Evolutionary conservation across 2,329 filamentous ascomycete genomes (phyloP).

Genomic region (Alternaria novae-zelandiae): DNA sequence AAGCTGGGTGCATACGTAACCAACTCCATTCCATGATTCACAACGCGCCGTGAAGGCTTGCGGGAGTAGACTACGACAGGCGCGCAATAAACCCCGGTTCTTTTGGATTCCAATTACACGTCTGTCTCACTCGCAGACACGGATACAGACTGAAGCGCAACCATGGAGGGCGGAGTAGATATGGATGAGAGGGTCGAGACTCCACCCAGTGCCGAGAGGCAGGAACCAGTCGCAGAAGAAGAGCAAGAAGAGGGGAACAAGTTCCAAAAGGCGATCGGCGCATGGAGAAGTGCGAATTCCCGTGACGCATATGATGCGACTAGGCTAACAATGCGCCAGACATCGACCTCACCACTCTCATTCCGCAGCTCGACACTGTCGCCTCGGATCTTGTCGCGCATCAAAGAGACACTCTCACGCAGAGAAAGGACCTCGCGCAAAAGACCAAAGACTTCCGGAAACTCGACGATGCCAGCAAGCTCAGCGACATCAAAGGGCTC

Average conservation of each 20-base stretch:
- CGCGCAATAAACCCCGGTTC: not conserved
- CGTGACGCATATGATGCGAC: not conserved
- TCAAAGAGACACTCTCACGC: conserved; percentile 92
- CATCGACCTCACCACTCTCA: conserved; percentile 83
- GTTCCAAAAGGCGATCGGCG: conserved; percentile 93
- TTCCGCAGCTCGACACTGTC: conserved; percentile 85
- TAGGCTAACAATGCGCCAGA: conserved; percentile 58
- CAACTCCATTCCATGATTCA: conserved; percentile 2
- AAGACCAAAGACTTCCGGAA: conserved; percentile 99
- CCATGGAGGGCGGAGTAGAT: conserved; percentile 47
- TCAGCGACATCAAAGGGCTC: conserved; percentile 86
- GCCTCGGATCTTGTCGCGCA: conserved; percentile 95
- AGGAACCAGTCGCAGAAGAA: conserved; percentile 12
- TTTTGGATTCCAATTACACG: not conserved
- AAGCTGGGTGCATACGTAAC: conserved; percentile 34
- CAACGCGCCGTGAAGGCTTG: conserved; percentile 15
- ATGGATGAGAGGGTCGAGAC: conserved; percentile 27
- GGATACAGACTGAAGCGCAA: conserved; percentile 1
- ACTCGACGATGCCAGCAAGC: conserved; percentile 84
- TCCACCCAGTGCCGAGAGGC: conserved; percentile 3
- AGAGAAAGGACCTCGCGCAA: conserved; percentile 96
- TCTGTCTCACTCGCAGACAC: not conserved
- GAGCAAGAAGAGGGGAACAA: conserved; percentile 72
- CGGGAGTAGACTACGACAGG: not conserved
- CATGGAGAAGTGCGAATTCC: conserved; percentile 80